Evolutionary conservation across 2,329 filamentous ascomycete genomes (phyloP).

Genomic region (Pochonia chlamydosporia): DNA sequence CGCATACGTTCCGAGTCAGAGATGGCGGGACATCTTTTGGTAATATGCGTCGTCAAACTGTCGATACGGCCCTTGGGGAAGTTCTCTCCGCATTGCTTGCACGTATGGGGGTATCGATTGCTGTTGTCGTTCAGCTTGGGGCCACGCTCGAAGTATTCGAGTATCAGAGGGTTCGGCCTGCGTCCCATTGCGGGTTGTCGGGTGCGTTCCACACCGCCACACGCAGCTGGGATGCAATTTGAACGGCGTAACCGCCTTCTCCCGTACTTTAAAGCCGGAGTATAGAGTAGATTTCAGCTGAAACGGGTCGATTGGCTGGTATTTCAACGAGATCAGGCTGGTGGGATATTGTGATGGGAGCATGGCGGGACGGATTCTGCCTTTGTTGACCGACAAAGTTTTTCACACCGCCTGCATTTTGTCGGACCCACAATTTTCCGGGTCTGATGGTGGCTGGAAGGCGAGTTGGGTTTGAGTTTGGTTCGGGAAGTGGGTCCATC

Average conservation of each 20-base stretch:
- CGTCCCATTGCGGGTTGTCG: slow-evolving; percentile 59
- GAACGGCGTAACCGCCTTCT: neutral
- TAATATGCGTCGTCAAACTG: slow-evolving; percentile 72
- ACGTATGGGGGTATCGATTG: slow-evolving; percentile 88
- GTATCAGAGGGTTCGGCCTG: slow-evolving; percentile 76
- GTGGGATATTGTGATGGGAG: slow-evolving; percentile 11
- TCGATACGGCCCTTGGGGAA: slow-evolving; percentile 89
- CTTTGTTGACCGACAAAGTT: slow-evolving; percentile 28
- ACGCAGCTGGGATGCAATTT: slow-evolving; percentile 20
- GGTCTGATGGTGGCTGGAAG: neutral
- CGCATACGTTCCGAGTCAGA: slow-evolving; percentile 69
- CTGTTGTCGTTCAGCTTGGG: slow-evolving; percentile 82
- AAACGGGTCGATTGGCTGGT: slow-evolving; percentile 1
- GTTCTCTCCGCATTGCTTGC: slow-evolving; percentile 80
- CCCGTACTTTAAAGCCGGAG: neutral
- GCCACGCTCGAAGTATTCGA: slow-evolving; percentile 83
- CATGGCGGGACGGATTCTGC: slow-evolving; percentile 24
- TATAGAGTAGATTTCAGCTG: neutral
- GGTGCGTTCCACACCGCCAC: slow-evolving; percentile 15
- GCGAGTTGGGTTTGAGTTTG: too few relatives aligned
- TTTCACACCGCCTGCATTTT: slow-evolving; percentile 24
- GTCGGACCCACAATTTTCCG: slow-evolving; percentile 2
- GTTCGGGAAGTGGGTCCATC: slow-evolving; percentile 17
- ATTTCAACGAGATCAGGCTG: neutral
- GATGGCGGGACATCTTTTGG: slow-evolving; percentile 80